Percentiles rank a stretch among this genome's conserved stretches.
Evolutionary conservation across 495 filamentous ascomycete species (phyloP).

Genomic region (Lophiotrema nucula): DNA sequence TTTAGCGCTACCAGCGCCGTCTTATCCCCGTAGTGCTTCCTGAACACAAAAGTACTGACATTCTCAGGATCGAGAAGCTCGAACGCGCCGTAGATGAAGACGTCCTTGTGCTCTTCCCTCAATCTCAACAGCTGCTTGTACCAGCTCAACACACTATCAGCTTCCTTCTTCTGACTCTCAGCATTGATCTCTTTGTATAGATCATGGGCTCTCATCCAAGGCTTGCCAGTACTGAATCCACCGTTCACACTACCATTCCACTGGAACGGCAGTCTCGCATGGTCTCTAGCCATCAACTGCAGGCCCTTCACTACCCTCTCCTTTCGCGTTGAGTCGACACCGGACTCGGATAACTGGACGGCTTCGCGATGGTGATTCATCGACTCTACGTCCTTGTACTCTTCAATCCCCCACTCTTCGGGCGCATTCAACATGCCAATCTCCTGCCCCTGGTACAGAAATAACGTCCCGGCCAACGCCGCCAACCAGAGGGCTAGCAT

Average conservation of each 20-base stretch:
- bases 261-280: conserved; percentile 62
- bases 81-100: conserved; percentile 64
- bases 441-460: conserved; percentile 44
- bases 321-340: conserved; percentile 41
- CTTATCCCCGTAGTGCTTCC: conserved; percentile 44
- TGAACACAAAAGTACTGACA: conserved; percentile 52
- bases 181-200: conserved; percentile 53
- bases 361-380: conserved; percentile 30
- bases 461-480: conserved; percentile 37
- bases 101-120: conserved; percentile 54
- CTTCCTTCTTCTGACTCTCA: conserved; percentile 48
- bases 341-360: conserved; percentile 2
- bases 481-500: conserved; percentile 34
- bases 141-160: conserved; percentile 51
- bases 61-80: conserved; percentile 48
- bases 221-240: conserved; percentile 56
- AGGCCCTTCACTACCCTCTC: conserved; percentile 61
- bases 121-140: conserved; percentile 55
- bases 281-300: conserved; percentile 59
- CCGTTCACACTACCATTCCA: conserved; percentile 55
- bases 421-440: conserved; percentile 41
- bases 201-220: conserved; percentile 64
- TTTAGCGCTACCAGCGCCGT: conserved; percentile 54
- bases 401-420: conserved; percentile 35
- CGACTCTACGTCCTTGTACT: conserved; percentile 39